phyloP scores from a whole-genome alignment of 768 basidiomycete genomes.

The Cytidiella melzeri region DNA sequence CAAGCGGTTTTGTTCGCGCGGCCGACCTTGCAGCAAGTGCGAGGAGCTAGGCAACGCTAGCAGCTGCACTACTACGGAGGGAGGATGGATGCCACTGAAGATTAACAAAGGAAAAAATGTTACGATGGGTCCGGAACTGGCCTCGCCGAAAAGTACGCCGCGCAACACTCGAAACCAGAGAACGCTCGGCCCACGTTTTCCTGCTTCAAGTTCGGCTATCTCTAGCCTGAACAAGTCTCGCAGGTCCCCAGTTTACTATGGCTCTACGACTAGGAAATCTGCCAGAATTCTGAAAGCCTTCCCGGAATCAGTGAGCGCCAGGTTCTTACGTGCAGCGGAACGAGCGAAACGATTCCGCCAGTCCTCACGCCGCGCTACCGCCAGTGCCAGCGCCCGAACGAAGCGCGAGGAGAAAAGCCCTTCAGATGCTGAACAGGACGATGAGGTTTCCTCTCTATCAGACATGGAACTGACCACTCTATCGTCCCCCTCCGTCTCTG shows the following conservation, averaged over 20 bases:
- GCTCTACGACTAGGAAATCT: neutral
- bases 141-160: neutral
- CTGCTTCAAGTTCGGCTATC: neutral
- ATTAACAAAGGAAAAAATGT: neutral
- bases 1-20: conserved; percentile 1
- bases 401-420: neutral
- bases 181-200: neutral
- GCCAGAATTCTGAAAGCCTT: too few species aligned
- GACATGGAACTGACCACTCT: neutral
- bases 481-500: neutral
- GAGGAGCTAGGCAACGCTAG: neutral
- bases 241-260: neutral
- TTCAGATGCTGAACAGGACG: neutral
- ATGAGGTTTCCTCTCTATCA: too few species aligned
- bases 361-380: neutral
- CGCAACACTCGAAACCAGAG: conserved; percentile 5
- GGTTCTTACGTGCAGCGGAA: neutral
- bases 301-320: too few species aligned
- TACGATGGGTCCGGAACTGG: neutral
- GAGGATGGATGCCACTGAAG: conserved; percentile 5
- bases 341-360: neutral
- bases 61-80: neutral
- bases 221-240: neutral
- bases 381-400: neutral
- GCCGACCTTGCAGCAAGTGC: conserved; percentile 6